Conservation (phyloP, 805 yeast species). For the Lipomyces chichibuensis region DNA sequence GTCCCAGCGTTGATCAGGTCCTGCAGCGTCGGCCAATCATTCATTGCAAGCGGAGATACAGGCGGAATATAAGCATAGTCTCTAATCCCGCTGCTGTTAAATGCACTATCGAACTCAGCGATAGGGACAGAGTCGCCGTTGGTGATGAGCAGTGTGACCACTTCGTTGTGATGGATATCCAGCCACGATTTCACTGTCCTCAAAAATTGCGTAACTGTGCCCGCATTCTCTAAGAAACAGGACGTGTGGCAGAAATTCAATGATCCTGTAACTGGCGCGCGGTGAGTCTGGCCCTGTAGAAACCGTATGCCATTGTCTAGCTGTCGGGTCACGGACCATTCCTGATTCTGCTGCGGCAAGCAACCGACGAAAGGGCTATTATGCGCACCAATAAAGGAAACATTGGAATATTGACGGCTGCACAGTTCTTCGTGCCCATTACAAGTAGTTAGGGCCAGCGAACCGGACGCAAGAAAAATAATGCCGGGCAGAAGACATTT, state of each 20-base stretch:
- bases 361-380: no score
- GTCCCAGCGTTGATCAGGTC: background rate
- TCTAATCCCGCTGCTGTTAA: background rate
- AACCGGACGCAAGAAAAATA: no score
- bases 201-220: background rate
- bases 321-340: background rate
- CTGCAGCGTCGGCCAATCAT: background rate
- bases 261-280: background rate
- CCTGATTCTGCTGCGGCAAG: background rate
- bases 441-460: no score
- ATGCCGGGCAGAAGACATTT: no score
- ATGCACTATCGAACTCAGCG: background rate
- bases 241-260: background rate
- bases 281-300: conserved; percentile 2
- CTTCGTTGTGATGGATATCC: background rate
- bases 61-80: background rate
- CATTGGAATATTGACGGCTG: no score
- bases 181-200: background rate
- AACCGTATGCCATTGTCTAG: background rate
- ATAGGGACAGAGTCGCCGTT: background rate
- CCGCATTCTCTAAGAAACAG: background rate
- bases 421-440: no score
- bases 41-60: background rate
- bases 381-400: no score
- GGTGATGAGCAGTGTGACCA: background rate